phyloP scores from a whole-genome alignment of 2,329 filamentous ascomycete genomes.

The Septoria petroselini region DNA sequence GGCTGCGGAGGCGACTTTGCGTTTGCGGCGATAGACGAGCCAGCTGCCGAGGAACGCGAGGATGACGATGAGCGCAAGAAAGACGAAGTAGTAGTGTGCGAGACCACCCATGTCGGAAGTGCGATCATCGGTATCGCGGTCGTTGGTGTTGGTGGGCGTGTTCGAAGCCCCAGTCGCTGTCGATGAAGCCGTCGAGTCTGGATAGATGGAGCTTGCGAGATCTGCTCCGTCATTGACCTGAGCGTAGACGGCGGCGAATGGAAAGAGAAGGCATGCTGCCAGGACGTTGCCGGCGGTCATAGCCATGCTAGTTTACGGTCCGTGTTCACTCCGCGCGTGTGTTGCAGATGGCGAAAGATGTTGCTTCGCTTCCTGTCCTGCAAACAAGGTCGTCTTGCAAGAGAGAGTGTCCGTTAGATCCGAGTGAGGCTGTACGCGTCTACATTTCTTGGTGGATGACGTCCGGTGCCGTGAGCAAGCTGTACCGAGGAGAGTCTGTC shows the following conservation, averaged over 20 bases:
- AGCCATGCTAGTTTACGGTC: not conserved
- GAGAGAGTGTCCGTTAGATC: no score
- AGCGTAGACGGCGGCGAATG: conserved; percentile 1
- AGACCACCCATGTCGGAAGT: conserved; percentile 27
- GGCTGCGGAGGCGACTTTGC: conserved; percentile 27
- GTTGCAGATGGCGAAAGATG: no score
- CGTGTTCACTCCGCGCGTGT: no score
- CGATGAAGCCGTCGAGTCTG: not conserved
- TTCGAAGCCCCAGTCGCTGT: not conserved
- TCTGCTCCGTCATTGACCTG: conserved; percentile 4
- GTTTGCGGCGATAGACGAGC: conserved; percentile 46
- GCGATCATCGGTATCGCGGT: conserved; percentile 5
- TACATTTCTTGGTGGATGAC: not conserved
- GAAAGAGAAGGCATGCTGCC: not conserved
- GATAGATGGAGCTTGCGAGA: conserved; percentile 1
- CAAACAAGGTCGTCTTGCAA: not conserved
- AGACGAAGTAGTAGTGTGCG: conserved; percentile 55
- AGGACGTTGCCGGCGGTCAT: not conserved
- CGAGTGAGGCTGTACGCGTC: not conserved
- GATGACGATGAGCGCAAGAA: conserved; percentile 53
- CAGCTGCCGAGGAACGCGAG: conserved; percentile 46
- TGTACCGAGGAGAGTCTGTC: not conserved
- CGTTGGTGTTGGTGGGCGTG: not conserved
- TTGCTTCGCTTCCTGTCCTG: no score
- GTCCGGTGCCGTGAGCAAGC: not conserved